phyloP scores from a whole-genome alignment of 306 rosid genomes.

The Prunus campanulata region DNA sequence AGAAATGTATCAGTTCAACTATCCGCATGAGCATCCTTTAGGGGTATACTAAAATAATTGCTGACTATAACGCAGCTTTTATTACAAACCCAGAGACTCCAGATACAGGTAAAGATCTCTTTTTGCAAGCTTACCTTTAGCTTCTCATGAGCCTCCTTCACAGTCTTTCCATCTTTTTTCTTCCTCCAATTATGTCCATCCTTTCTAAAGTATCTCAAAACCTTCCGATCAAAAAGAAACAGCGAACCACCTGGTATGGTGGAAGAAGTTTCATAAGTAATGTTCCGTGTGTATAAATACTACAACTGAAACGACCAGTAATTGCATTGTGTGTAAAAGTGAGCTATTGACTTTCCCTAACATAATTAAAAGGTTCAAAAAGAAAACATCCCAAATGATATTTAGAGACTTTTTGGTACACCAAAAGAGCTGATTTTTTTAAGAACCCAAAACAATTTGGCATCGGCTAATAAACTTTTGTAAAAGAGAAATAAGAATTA shows the following conservation, averaged over 20 bases:
- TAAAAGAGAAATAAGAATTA: background rate
- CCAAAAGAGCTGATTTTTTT: background rate
- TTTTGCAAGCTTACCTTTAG: constrained; percentile 59
- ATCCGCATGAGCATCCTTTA: background rate
- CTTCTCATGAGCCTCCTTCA: constrained; percentile 95
- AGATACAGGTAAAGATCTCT: constrained; percentile 2
- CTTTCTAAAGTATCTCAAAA: constrained; percentile 88
- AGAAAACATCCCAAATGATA: background rate
- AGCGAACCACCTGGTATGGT: constrained; percentile 76
- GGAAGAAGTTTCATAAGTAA: constrained; percentile 21
- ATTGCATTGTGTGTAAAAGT: background rate
- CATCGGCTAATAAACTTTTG: background rate
- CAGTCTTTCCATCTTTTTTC: constrained; percentile 89
- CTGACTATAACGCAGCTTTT: background rate
- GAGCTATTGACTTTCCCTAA: background rate
- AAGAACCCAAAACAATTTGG: background rate
- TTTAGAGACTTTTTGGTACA: background rate
- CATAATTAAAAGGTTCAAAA: background rate
- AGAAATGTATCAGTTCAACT: background rate
- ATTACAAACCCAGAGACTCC: constrained; percentile 4
- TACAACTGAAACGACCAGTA: background rate
- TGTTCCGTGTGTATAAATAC: background rate
- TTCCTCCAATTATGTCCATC: constrained; percentile 96
- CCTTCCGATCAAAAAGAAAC: constrained; percentile 83
- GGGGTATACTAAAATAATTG: background rate